Evolutionary conservation across 2,329 filamentous ascomycete genomes (phyloP), one percentile per base, ranked within the genome.

Genomic region (Tolypocladium album): DNA sequence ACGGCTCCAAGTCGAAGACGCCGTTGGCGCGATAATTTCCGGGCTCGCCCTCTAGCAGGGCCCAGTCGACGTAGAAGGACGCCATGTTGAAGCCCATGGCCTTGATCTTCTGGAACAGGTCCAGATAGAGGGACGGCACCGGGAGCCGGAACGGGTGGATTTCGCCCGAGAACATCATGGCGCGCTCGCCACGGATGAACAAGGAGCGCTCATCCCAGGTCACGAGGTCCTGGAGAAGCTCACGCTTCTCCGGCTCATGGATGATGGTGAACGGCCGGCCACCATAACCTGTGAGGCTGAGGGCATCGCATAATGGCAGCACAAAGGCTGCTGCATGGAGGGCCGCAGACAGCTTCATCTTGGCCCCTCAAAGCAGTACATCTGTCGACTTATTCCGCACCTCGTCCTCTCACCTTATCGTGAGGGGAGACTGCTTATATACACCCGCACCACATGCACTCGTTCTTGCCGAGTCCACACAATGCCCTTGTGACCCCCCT

Each of bases 81-180:
- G 92, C 87, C 53, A 84, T 82, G 66, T 89, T 93, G 74, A 91
- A 92, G 0, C 90, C 90, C 1, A 92, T 74, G 0, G 89, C 87
- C 71, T 88, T 92, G 71, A 93, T 84, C 73, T 95, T 95, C 67
- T 94, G 87, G 66, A 95, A 88, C 2, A 93, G 69, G 64, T 93
- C 90, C 11, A 89, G 77, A 77, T 86, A 81, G 0, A 81, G 68
- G 0, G 71, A 74, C 0, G 78, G 76, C 0, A 79, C 76, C 0
- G 79, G 78, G 1, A 80, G 70, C 1, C 79, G 74, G 59, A 79
- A 92, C 0, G 88, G 87, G 68, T 92, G 88, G 3, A 91, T 81
- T 69, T 92, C 89, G 45, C 85, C 89, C 50, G 83, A 87, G 70
- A 88, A 91, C 42, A 92, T 78, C 68, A 90, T 84, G 53, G 89